Evolutionary conservation across 352 stramenopile species (phyloP).

Genomic region (Aphanomyces euteiches): DNA sequence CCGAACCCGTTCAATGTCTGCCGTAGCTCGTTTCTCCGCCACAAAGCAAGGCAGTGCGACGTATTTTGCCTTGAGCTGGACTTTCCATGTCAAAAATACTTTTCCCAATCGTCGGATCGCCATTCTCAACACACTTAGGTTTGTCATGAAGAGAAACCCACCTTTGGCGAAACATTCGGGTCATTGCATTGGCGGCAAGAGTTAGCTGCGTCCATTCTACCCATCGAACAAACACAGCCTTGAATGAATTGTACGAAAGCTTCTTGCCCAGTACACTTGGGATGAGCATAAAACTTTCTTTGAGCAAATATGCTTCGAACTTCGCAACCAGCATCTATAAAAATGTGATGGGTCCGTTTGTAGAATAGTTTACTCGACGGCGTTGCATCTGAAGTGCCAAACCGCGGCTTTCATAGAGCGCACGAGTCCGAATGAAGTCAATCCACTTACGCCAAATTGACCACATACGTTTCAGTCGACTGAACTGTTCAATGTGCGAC

Average conservation of each 20-base stretch:
- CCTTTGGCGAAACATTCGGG: slow-evolving; percentile 3
- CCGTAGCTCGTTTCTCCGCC: not conserved
- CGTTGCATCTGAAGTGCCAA: slow-evolving; percentile 41
- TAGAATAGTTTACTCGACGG: slow-evolving; percentile 30
- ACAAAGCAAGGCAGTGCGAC: slow-evolving; percentile 21
- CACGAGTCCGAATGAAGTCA: slow-evolving; percentile 48
- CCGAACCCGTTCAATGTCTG: slow-evolving; percentile 23
- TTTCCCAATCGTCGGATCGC: slow-evolving; percentile 40
- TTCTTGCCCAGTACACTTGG: slow-evolving; percentile 26
- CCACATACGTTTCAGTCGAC: slow-evolving; percentile 43
- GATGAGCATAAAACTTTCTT: slow-evolving; percentile 30
- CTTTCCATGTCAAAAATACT: slow-evolving; percentile 44
- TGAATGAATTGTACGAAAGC: slow-evolving; percentile 39
- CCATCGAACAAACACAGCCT: slow-evolving; percentile 52
- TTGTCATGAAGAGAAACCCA: not conserved
- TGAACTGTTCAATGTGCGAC: slow-evolving; percentile 41
- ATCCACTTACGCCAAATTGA: slow-evolving; percentile 45
- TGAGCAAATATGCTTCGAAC: slow-evolving; percentile 26
- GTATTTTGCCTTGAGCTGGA: slow-evolving; percentile 47
- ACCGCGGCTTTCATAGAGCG: slow-evolving; percentile 45
- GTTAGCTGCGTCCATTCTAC: slow-evolving; percentile 50
- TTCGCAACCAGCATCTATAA: slow-evolving; percentile 29
- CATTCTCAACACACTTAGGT: slow-evolving; percentile 24
- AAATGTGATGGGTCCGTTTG: not conserved
- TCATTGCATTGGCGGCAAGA: not conserved